Evolutionary conservation across 805 yeast genomes (phyloP).

Genomic region (Kodamaea nitidulidarum): DNA sequence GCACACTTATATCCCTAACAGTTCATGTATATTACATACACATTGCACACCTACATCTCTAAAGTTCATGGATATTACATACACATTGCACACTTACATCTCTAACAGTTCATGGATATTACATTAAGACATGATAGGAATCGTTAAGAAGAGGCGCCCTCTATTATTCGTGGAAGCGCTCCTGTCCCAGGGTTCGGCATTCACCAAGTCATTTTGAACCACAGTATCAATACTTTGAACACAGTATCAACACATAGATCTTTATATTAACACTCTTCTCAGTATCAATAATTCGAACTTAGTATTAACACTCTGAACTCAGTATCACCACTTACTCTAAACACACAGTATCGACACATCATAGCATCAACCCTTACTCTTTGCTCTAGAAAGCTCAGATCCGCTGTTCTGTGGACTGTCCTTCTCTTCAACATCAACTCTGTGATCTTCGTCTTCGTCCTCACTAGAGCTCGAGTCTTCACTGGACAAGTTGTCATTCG

Average conservation of each 20-base stretch:
- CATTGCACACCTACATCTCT: too few species aligned
- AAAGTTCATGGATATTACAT: too few species aligned
- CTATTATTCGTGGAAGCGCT: neutral
- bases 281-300: too few species aligned
- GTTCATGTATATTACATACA: too few species aligned
- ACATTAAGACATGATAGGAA: constrained; percentile 2
- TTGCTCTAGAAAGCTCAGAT: constrained; percentile 36
- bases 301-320: too few species aligned
- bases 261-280: too few species aligned
- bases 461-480: constrained; percentile 29
- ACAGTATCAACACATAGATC: too few species aligned
- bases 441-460: constrained; percentile 18
- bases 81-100: too few species aligned
- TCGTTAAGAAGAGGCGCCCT: neutral
- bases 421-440: constrained; percentile 3
- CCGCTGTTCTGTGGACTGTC: constrained; percentile 12
- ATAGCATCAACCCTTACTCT: constrained; percentile 33
- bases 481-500: constrained; percentile 20
- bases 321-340: too few species aligned
- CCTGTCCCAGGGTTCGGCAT: neutral
- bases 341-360: neutral
- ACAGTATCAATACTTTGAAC: too few species aligned
- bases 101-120: neutral
- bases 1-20: too few species aligned
- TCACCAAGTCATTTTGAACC: too few species aligned